Percentiles rank a stretch among this genome's conserved stretches.
Conservation (phyloP, 352 stramenopile species). For the Plasmopara viticola region DNA sequence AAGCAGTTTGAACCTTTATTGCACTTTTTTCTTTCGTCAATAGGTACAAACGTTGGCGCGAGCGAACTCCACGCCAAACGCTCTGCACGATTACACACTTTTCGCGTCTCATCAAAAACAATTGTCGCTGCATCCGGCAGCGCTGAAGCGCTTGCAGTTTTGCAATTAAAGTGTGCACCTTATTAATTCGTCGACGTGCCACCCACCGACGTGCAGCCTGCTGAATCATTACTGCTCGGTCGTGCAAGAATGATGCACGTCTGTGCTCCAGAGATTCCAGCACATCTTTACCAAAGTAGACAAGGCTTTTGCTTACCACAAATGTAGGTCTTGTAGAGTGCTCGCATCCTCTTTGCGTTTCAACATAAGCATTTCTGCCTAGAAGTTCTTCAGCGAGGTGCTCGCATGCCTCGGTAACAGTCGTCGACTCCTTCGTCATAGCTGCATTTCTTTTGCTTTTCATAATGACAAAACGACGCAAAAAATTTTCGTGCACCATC, state of each 20-base stretch:
- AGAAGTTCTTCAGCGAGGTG: conserved; percentile 49
- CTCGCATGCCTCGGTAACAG: conserved; percentile 58
- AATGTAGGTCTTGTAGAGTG: conserved; percentile 46
- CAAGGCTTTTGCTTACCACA: conserved; percentile 80
- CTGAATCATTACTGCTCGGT: conserved; percentile 61
- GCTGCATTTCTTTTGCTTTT: conserved; percentile 29
- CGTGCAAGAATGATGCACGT: conserved; percentile 64
- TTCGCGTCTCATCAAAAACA: conserved; percentile 37
- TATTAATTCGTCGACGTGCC: conserved; percentile 41
- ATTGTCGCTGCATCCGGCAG: conserved; percentile 32
- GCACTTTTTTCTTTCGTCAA: conserved; percentile 54
- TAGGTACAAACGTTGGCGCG: conserved; percentile 44
- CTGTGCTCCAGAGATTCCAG: conserved; percentile 87
- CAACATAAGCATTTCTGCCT: conserved; percentile 33
- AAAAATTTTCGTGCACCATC: conserved; percentile 88
- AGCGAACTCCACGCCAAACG: conserved; percentile 66
- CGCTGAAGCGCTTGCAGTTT: conserved; percentile 55
- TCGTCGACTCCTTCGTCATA: conserved; percentile 27
- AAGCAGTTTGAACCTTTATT: conserved; percentile 51
- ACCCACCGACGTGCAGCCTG: conserved; percentile 45
- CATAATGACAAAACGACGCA: conserved; percentile 77
- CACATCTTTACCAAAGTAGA: conserved; percentile 92
- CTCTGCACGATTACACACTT: conserved; percentile 59
- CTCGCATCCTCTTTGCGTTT: conserved; percentile 23
- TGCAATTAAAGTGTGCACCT: conserved; percentile 44